A percentile compares a stretch with the other conserved stretches of the same genome.
Conservation (phyloP, 805 yeast species). For the Scheffersomyces ergatensis region DNA sequence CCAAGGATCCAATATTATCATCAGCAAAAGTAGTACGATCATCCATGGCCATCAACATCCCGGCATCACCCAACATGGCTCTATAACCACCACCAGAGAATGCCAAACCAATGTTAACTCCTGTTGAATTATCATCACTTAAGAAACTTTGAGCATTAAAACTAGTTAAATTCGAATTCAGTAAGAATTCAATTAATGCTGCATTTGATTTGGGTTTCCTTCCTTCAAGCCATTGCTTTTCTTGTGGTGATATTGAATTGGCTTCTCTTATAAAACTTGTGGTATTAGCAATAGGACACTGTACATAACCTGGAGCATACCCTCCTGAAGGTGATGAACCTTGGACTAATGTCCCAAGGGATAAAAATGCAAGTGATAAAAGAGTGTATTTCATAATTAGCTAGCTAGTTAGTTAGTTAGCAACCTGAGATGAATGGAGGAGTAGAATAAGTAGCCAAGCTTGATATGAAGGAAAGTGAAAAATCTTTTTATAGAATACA, state of each 20-base stretch:
- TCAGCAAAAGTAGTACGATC: constrained; percentile 57
- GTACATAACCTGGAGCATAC: constrained; percentile 28
- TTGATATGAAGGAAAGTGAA: no score
- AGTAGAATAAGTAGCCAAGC: no score
- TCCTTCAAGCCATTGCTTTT: constrained; percentile 20
- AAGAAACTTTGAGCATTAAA: constrained; percentile 43
- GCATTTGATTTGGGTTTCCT: constrained; percentile 20
- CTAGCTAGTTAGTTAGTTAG: no score
- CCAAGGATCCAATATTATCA: constrained; percentile 52
- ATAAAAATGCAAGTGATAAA: not conserved
- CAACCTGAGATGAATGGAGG: no score
- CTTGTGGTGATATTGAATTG: constrained; percentile 19
- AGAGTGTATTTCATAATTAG: no score
- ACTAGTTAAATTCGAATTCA: constrained; percentile 37
- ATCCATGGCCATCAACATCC: constrained; percentile 77
- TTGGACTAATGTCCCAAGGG: not conserved
- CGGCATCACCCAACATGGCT: constrained; percentile 86
- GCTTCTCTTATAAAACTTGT: constrained; percentile 22
- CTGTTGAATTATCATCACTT: constrained; percentile 16
- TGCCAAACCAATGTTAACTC: constrained; percentile 32
- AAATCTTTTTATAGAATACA: no score
- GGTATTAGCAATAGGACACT: constrained; percentile 23
- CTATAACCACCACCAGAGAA: constrained; percentile 74
- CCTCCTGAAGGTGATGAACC: constrained; percentile 17
- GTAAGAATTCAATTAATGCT: constrained; percentile 21